phyloP scores from a whole-genome alignment of 2,329 filamentous ascomycete species.

The Exophiala bonariae region DNA sequence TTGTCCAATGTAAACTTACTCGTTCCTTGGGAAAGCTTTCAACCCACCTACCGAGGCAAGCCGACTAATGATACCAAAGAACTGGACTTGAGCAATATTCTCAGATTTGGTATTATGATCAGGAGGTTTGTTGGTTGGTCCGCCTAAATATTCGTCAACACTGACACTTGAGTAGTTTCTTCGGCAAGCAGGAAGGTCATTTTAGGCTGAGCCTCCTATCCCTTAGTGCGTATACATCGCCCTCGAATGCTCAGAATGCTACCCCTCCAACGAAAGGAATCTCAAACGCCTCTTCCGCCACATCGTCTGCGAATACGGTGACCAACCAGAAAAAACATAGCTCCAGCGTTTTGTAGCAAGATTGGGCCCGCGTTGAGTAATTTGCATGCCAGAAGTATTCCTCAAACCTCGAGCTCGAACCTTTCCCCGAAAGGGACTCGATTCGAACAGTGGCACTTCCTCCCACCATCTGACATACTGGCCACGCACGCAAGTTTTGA shows the following conservation, averaged over 20 bases:
- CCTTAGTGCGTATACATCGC: conserved; percentile 7
- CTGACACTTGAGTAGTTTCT: conserved; percentile 59
- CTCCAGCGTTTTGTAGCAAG: too few relatives aligned
- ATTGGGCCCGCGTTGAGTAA: too few relatives aligned
- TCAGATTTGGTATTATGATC: conserved; percentile 75
- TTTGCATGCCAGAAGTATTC: too few relatives aligned
- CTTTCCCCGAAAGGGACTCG: too few relatives aligned
- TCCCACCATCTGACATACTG: too few relatives aligned
- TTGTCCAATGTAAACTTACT: conserved; percentile 43
- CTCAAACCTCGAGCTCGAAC: too few relatives aligned
- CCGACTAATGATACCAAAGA: conserved; percentile 57
- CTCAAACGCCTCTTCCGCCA: too few relatives aligned
- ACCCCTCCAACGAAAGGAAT: too few relatives aligned
- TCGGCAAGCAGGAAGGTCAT: conserved; percentile 69
- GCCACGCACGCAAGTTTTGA: too few relatives aligned
- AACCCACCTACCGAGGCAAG: conserved; percentile 72
- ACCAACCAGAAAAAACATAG: too few relatives aligned
- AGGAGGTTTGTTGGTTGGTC: conserved; percentile 59
- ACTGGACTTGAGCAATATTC: conserved; percentile 61
- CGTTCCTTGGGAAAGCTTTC: conserved; percentile 65
- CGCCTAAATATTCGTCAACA: conserved; percentile 14
- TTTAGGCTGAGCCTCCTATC: conserved; percentile 44
- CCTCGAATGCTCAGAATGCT: not conserved
- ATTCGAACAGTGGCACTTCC: too few relatives aligned
- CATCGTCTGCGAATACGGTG: too few relatives aligned